phyloP scores from a whole-genome alignment of 352 stramenopile genomes.

The Phytopythium aichiense region DNA sequence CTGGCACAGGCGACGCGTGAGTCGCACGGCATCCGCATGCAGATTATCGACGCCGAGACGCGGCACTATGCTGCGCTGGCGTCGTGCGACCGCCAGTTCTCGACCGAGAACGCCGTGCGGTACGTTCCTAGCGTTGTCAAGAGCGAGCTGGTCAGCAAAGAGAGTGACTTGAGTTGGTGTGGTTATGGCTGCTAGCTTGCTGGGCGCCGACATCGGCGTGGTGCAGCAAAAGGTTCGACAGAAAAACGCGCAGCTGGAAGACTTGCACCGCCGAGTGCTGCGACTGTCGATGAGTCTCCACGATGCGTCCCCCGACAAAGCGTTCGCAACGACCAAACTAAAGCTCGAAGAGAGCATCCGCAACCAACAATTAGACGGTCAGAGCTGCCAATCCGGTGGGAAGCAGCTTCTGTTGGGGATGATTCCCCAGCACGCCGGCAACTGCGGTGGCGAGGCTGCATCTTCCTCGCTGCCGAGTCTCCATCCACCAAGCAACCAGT shows the following conservation, averaged over 20 bases:
- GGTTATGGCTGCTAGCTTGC: conserved; percentile 13
- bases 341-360: conserved; percentile 31
- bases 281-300: conserved; percentile 38
- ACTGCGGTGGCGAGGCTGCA: conserved; percentile 12
- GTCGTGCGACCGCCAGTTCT: conserved; percentile 57
- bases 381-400: conserved; percentile 26
- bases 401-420: conserved; percentile 30
- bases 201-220: conserved; percentile 31
- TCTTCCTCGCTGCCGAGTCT: conserved; percentile 5
- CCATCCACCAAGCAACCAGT: conserved; percentile 20
- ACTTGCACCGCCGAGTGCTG: conserved; percentile 41
- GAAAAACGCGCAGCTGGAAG: conserved; percentile 41
- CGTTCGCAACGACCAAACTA: conserved; percentile 43
- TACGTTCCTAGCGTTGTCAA: conserved; percentile 9
- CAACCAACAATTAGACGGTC: conserved; percentile 18
- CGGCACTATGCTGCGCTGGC: conserved; percentile 34
- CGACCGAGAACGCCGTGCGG: conserved; percentile 44
- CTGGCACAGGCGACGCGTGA: conserved; percentile 37
- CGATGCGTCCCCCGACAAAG: conserved; percentile 30
- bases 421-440: conserved; percentile 21
- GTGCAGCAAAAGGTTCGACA: conserved; percentile 39
- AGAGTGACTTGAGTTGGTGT: neutral
- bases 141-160: neutral
- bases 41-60: conserved; percentile 46
- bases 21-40: conserved; percentile 42